Percentiles rank a stretch among this genome's conserved stretches.
Conservation (phyloP, 179 eudicot genomes). For the Beta lomatogona region DNA sequence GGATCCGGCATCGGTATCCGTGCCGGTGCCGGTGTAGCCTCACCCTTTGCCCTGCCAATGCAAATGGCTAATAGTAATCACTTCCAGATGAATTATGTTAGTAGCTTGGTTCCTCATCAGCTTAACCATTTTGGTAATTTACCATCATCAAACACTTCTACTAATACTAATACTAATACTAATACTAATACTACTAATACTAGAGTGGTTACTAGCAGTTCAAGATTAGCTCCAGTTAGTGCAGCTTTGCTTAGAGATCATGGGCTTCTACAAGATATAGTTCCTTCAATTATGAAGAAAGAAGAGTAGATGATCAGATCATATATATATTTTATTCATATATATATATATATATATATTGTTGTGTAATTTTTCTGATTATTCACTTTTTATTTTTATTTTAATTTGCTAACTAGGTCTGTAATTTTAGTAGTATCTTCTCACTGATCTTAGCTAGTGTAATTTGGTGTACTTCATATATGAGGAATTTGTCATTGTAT, state of each 20-base stretch:
- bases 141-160: background rate
- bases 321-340: background rate
- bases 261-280: slow-evolving; percentile 56
- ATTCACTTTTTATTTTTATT: background rate
- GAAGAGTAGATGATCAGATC: slow-evolving; percentile 20
- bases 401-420: slow-evolving; percentile 11
- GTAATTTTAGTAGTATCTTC: slow-evolving; percentile 25
- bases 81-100: slow-evolving; percentile 20
- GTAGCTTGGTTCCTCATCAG: slow-evolving; percentile 14
- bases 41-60: slow-evolving; percentile 28
- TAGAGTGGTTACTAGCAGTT: slow-evolving; percentile 5
- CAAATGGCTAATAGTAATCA: slow-evolving; percentile 14
- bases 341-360: background rate
- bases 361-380: background rate
- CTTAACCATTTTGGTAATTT: slow-evolving; percentile 21
- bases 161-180: background rate
- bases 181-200: background rate
- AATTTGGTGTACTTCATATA: slow-evolving; percentile 22
- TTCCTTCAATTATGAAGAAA: slow-evolving; percentile 34
- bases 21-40: slow-evolving; percentile 9
- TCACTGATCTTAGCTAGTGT: slow-evolving; percentile 33
- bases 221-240: slow-evolving; percentile 16
- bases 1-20: slow-evolving; percentile 18
- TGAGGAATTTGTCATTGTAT: slow-evolving; percentile 13
- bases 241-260: slow-evolving; percentile 33